These are phyloP conservation scores for Hypsizygus marmoreus DNA, from an alignment of 768 basidiomycete genomes.

Conservation along the genomic window DNA sequence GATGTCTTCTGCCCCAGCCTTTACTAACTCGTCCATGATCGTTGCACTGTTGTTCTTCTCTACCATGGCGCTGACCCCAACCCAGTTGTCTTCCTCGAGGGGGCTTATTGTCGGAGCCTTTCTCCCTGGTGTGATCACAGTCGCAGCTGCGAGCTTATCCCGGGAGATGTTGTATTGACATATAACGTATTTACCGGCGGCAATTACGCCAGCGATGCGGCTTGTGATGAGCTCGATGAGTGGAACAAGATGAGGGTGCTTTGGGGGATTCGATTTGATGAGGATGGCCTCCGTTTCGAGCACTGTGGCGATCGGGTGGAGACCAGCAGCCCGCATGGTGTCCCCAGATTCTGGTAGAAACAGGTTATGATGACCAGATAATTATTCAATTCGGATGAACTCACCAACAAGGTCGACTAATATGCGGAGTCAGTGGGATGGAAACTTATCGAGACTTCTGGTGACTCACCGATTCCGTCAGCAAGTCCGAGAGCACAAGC, in stretches of 20 bases:
- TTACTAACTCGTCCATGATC: slow-evolving; percentile 87
- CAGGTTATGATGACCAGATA: background rate
- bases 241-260: slow-evolving; percentile 60
- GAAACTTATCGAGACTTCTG: background rate
- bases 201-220: slow-evolving; percentile 91
- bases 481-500: slow-evolving; percentile 96
- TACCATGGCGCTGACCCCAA: slow-evolving; percentile 91
- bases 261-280: slow-evolving; percentile 73
- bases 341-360: slow-evolving; percentile 87
- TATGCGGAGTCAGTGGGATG: slow-evolving; percentile 9
- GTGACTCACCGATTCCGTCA: slow-evolving; percentile 85
- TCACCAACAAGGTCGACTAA: slow-evolving; percentile 93
- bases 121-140: slow-evolving; percentile 82
- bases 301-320: slow-evolving; percentile 90
- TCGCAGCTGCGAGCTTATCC: slow-evolving; percentile 59
- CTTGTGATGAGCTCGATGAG: slow-evolving; percentile 80
- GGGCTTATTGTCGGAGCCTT: slow-evolving; percentile 86
- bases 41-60: slow-evolving; percentile 77
- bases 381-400: slow-evolving; percentile 18
- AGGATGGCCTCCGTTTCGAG: slow-evolving; percentile 86
- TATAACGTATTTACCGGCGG: slow-evolving; percentile 82
- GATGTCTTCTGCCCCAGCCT: slow-evolving; percentile 87
- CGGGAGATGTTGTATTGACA: slow-evolving; percentile 93
- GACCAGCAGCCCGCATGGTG: slow-evolving; percentile 97
- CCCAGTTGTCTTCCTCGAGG: slow-evolving; percentile 84